Conservation (phyloP, 768 basidiomycete genomes). For the Collybia sp. region DNA sequence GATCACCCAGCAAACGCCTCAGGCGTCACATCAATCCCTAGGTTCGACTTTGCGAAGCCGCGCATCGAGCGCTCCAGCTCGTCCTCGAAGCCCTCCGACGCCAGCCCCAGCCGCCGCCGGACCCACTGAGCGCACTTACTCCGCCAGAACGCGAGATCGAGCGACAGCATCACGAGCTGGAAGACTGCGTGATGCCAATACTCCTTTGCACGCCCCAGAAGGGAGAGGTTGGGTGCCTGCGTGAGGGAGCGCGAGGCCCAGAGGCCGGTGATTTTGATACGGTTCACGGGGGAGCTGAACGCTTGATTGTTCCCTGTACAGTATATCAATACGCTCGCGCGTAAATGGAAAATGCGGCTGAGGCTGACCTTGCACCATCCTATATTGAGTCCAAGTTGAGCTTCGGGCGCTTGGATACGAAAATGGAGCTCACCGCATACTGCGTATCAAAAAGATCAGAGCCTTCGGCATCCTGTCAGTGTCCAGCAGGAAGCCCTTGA, state of each 20-base stretch:
- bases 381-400: conserved; percentile 2
- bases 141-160: conserved; percentile 72
- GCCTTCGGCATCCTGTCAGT: conserved; percentile 79
- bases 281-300: conserved; percentile 83
- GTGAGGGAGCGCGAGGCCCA: conserved; percentile 72
- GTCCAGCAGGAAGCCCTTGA: conserved; percentile 64
- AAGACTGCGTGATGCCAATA: conserved; percentile 62
- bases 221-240: conserved; percentile 33
- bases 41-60: conserved; percentile 69
- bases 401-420: neutral
- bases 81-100: conserved; percentile 64
- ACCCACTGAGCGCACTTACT: conserved; percentile 50
- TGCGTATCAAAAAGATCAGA: conserved; percentile 69
- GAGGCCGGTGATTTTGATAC: conserved; percentile 84
- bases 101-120: conserved; percentile 33
- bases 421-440: conserved; percentile 50
- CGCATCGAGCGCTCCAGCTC: conserved; percentile 73
- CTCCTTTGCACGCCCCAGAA: conserved; percentile 41
- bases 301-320: conserved; percentile 69
- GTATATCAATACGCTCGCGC: conserved; percentile 16
- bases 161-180: conserved; percentile 52
- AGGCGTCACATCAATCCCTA: conserved; percentile 71
- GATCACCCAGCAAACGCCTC: conserved; percentile 47
- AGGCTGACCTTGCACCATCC: conserved; percentile 44
- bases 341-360: conserved; percentile 8